A percentile compares a stretch with the other conserved stretches of the same genome.
These are phyloP conservation scores for Rhynchospora breviuscula DNA, from an alignment of 176 grass and related monocot genomes.

Conservation along the genomic window DNA sequence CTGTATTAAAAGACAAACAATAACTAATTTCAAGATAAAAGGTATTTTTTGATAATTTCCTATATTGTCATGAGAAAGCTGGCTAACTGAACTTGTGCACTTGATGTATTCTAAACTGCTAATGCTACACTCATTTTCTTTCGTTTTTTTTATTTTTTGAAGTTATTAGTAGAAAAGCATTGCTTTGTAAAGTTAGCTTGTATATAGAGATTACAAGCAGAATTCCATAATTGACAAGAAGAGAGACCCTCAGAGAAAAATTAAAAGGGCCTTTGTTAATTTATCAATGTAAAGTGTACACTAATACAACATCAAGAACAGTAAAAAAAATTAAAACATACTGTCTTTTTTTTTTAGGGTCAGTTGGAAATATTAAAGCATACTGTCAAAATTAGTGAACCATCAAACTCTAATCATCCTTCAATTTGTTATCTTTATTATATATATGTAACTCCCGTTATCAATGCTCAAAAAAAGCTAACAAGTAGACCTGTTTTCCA, in stretches of 20 bases:
- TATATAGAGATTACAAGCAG: neutral
- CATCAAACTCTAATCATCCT: neutral
- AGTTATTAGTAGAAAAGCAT: neutral
- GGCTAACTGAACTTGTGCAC: neutral
- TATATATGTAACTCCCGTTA: neutral
- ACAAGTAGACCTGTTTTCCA: neutral
- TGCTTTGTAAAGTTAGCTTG: neutral
- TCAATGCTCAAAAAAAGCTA: neutral
- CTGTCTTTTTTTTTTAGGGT: too few species aligned
- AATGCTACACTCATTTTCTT: neutral
- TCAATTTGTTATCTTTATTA: neutral
- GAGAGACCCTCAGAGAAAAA: too few species aligned
- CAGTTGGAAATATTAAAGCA: too few species aligned
- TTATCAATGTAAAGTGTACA: neutral
- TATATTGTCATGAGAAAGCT: neutral
- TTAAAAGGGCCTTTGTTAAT: neutral
- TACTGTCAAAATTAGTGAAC: neutral
- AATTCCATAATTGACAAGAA: neutral
- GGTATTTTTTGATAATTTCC: neutral
- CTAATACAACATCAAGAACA: neutral
- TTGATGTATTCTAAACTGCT: neutral
- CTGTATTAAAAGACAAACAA: conserved; percentile 22
- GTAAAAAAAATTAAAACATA: too few species aligned
- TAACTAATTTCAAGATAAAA: neutral
- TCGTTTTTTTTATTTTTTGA: neutral